phyloP scores from a whole-genome alignment of 441 rosid genomes.

The Croton setiger region DNA sequence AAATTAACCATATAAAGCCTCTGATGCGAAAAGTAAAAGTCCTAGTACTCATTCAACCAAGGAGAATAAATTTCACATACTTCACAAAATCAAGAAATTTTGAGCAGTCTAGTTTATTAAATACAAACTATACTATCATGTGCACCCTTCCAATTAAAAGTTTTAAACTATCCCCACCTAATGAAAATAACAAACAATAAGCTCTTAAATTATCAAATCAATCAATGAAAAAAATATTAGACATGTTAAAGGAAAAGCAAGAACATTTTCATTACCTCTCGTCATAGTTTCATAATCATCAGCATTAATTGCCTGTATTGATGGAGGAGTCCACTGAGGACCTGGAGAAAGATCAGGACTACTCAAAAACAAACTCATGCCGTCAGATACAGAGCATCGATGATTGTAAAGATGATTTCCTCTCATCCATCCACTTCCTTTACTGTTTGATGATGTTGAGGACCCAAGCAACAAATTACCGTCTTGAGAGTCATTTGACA shows the following conservation, averaged over 20 bases:
- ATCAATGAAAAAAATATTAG: not conserved
- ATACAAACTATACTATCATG: not conserved
- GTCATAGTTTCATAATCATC: conserved; percentile 33
- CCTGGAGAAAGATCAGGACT: conserved; percentile 44
- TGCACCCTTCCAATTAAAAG: not conserved
- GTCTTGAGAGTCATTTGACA: conserved; percentile 36
- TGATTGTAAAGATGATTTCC: conserved; percentile 28
- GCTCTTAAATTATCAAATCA: not conserved
- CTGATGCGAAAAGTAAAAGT: not conserved
- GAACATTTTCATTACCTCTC: conserved; percentile 31
- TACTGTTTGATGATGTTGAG: conserved; percentile 53
- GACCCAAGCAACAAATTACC: conserved; percentile 37
- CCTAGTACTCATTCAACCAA: not conserved
- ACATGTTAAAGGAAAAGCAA: not conserved
- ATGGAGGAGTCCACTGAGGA: conserved; percentile 59
- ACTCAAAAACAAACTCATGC: conserved; percentile 31
- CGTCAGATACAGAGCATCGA: conserved; percentile 37
- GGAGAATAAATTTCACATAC: not conserved
- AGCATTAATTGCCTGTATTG: conserved; percentile 40
- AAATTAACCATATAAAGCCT: not conserved
- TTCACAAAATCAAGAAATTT: not conserved
- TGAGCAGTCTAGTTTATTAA: not conserved
- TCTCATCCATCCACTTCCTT: conserved; percentile 45
- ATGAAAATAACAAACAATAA: not conserved
- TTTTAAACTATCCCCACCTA: not conserved